Evolutionary conservation across 257 asterid genomes (phyloP).

Genomic region (Agastache rugosa): DNA sequence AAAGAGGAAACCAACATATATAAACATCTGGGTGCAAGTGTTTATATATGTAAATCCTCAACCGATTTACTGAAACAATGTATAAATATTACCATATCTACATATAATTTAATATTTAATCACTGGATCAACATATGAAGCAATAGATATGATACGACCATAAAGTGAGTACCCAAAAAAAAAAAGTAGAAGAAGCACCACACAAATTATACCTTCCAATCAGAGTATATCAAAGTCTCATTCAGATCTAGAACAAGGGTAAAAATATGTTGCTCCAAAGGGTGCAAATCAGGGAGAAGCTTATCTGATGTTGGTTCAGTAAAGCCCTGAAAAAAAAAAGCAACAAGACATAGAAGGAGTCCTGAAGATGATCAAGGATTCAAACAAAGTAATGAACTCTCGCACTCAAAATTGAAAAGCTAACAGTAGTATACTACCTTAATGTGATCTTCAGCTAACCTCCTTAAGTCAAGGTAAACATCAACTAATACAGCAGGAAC

Average conservation of each 20-base stretch:
- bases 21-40: background rate
- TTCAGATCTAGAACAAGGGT: constrained; percentile 91
- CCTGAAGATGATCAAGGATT: constrained; percentile 15
- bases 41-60: background rate
- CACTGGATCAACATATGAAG: background rate
- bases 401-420: background rate
- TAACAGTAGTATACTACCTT: constrained; percentile 52
- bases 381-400: background rate
- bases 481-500: constrained; percentile 86
- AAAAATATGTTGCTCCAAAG: constrained; percentile 80
- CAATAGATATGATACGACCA: background rate
- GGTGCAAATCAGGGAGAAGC: constrained; percentile 92
- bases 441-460: constrained; percentile 79
- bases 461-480: constrained; percentile 77
- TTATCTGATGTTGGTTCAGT: constrained; percentile 91
- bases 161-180: background rate
- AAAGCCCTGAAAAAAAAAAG: constrained; percentile 59
- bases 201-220: constrained; percentile 70
- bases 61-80: background rate
- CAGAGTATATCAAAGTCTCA: constrained; percentile 83
- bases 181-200: background rate
- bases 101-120: background rate
- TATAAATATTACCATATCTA: background rate
- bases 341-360: constrained; percentile 5
- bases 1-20: background rate